A percentile compares a stretch with the other conserved stretches of the same genome.
phyloP scores from a whole-genome alignment of 345 rosid species.

The Sonneratia caseolaris region DNA sequence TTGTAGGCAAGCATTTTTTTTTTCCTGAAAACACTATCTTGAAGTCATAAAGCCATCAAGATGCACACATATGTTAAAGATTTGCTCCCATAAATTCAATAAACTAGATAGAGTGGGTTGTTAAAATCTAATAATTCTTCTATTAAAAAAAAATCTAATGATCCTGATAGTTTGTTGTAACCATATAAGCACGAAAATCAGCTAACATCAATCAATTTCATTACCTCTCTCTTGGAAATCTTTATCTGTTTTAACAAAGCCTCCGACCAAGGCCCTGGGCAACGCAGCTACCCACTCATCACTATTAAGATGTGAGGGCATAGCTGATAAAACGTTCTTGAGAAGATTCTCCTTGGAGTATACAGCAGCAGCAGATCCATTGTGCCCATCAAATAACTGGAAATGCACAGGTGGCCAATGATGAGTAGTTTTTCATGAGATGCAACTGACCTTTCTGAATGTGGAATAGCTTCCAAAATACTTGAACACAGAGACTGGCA shows the following conservation, averaged over 20 bases:
- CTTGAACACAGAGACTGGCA: background rate
- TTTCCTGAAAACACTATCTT: background rate
- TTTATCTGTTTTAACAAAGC: conserved; percentile 98
- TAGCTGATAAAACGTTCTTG: conserved; percentile 65
- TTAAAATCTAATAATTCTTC: background rate
- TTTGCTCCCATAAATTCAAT: background rate
- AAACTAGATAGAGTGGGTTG: background rate
- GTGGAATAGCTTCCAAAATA: background rate
- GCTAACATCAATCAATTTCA: background rate
- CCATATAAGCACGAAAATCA: background rate
- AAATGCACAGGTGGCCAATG: conserved; percentile 7
- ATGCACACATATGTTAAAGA: background rate
- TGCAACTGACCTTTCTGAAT: background rate
- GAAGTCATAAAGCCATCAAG: background rate
- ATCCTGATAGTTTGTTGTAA: background rate
- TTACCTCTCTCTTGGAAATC: conserved; percentile 83
- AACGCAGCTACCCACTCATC: conserved; percentile 93
- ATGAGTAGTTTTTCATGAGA: conserved; percentile 1
- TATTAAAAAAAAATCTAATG: no score
- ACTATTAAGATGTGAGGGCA: conserved; percentile 81
- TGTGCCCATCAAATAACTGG: conserved; percentile 99
- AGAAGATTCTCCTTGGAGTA: conserved; percentile 91
- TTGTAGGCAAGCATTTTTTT: background rate
- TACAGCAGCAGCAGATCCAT: conserved; percentile 95
- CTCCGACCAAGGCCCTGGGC: conserved; percentile 96